These are phyloP conservation scores for Letharia lupina DNA, from an alignment of 495 filamentous ascomycete species.

Conservation along the genomic window DNA sequence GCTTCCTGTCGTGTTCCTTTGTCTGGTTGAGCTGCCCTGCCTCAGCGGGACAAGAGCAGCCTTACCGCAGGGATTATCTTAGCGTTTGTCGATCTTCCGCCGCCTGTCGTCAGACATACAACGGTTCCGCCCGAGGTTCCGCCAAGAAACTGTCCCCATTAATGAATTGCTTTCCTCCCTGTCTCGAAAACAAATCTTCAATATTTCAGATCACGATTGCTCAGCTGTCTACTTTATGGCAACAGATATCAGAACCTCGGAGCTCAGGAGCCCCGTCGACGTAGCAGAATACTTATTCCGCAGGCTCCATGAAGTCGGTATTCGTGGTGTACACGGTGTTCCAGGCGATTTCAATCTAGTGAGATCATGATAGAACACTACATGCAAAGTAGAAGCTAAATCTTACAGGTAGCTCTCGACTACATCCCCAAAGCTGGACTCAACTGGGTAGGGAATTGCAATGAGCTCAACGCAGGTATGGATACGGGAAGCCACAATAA, in stretches of 20 bases:
- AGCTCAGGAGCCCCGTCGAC: conserved; percentile 48
- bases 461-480: conserved; percentile 60
- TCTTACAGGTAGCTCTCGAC: conserved; percentile 47
- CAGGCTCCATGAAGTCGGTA: conserved; percentile 53
- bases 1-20: neutral
- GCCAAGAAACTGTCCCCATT: neutral
- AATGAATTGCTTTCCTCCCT: neutral
- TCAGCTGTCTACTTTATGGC: conserved; percentile 30
- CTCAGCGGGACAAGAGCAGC: neutral
- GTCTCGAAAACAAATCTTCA: neutral
- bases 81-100: neutral
- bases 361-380: neutral
- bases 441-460: conserved; percentile 60
- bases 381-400: conserved; percentile 3
- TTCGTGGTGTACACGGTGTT: conserved; percentile 53
- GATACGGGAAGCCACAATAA: neutral
- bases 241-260: conserved; percentile 45
- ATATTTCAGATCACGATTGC: neutral
- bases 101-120: neutral
- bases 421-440: conserved; percentile 51
- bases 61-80: conserved; percentile 17
- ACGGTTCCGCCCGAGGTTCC: neutral
- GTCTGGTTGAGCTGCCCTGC: neutral
- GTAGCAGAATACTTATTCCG: conserved; percentile 56
- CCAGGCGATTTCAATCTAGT: conserved; percentile 48